Base-by-base conservation (phyloP, 345 rosid species). In the Brassica incana region DNA sequence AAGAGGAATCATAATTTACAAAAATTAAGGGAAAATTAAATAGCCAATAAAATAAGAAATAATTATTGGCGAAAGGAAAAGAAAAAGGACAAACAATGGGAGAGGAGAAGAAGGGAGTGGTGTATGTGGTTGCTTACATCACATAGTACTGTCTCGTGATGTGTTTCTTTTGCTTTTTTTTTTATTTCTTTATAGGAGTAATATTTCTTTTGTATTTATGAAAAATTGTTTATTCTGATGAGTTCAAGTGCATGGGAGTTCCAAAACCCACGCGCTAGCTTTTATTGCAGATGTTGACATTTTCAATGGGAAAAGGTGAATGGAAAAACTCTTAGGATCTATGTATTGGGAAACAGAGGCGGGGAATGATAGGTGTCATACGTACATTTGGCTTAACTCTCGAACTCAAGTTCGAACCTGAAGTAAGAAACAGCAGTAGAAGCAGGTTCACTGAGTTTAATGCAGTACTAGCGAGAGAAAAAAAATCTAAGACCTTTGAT, bases 121-220 rank as follows among this genome's bases (percentile, higher is more conserved):
- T 66, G 52, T 68, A 79, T 72, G 85, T 70, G 86, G 74, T 80
- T 87, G 91, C 92, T 88, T 87, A 86, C 92, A 82, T 91, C 94
- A 90, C 77, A 85, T 65, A 81, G 76, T 76, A 84, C 82, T 71
- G 58, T n/a, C 73, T 71, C 80, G 77, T 80, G 83, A 75, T 80
- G 79, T 75, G 80, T 75, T 71, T 70, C 72, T 75, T 80, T 65
- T 64, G 18, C 56, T 69, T 69, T 81, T 64, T 43, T 79, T 77
- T 77, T 70, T 60, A 35, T 79, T 78, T 71, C 50, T 61, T 38
- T 45, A 61, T 71, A 70, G 12, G 3, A 40, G 48, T 40, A 64
- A 11, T 74, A 62, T 79, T 78, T 70, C 30, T 62, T 79, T 75
- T 71, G 40, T 52, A 50, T 50, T 50, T 50, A 0, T 50, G 3